A percentile compares a stretch with the other conserved stretches of the same genome.
phyloP scores from a whole-genome alignment of 2,329 filamentous ascomycete species.

The Pseudocercospora fijiensis region DNA sequence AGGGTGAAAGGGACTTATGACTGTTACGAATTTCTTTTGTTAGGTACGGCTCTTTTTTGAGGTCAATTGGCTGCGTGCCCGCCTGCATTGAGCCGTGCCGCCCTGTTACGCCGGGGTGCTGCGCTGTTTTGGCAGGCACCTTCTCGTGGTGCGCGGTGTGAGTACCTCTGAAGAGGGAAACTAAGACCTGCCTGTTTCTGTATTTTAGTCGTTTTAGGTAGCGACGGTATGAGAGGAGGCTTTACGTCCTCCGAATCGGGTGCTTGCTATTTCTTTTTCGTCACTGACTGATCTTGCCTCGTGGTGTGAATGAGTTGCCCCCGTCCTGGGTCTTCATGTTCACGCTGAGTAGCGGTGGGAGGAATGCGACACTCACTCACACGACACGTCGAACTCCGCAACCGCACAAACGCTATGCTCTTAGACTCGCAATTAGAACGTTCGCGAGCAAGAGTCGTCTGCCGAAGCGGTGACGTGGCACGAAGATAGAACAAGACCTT shows the following conservation, averaged over 20 bases:
- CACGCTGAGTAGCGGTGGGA: no score
- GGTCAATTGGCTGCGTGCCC: neutral
- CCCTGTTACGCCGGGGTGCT: neutral
- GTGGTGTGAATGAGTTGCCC: neutral
- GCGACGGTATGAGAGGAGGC: neutral
- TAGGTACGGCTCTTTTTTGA: neutral
- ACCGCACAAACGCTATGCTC: no score
- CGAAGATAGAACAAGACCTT: no score
- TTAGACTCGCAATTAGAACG: no score
- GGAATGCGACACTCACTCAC: no score
- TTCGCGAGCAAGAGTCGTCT: no score
- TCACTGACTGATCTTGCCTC: neutral
- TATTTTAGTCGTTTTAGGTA: neutral
- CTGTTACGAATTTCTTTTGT: neutral
- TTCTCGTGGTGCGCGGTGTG: neutral
- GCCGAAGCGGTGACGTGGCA: no score
- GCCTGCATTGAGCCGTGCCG: neutral
- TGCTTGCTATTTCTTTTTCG: neutral
- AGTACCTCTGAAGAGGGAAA: conserved; percentile 7
- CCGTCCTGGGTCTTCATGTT: no score
- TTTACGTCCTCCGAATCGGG: neutral
- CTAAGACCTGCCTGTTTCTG: conserved; percentile 6
- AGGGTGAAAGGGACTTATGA: neutral
- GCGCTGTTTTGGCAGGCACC: neutral
- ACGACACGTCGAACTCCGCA: no score